Base-by-base conservation (phyloP, 139 green algal genomes). In the Asterochloris erici region DNA sequence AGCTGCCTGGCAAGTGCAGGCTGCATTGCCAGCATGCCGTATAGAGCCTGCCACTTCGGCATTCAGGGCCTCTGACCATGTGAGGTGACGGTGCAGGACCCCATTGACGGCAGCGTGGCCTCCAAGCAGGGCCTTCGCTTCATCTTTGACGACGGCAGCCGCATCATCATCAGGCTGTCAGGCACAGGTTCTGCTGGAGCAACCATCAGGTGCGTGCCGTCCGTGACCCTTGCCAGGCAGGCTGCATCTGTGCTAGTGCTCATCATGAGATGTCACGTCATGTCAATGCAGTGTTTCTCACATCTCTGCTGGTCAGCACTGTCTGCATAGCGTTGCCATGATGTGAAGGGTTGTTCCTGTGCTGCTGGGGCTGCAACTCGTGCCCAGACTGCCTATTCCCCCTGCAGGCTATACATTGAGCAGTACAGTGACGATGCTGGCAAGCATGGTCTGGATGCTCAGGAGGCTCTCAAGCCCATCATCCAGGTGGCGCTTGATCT, bases 391-490 rank as follows among this genome's bases (percentile, higher is more conserved):
- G 66, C 21, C 17, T 4, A 12, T 24, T 2, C 26, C 24, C 24
- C 23, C 81, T 95, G 98, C 82, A 92, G 97, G 19, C 64, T 99
- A 89, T 99, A 99, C 93, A 96, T 99, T 83, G 97, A 99, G 94
- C 92, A 98, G 86, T 99, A 98, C 92, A 94, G 91, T 68, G 81
- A 88, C 21, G 95, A 99, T 81, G 66, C 81, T 14, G 81, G 89
- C 69, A 94, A 92, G 83, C 93, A 96, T 77, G 90, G 90, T 62
- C 82, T 90, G 74, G 96, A 99, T 77, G 92, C 97, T 14, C 92
- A 98, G 85, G 92, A 93, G 4, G 92, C 90, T 14, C 90, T 97
- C 11, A 84, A 82, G 74, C 75, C 77, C 63, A 94, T 97, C 84
- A 95, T 96, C 81, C 79, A 91, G 60, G 81, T 95, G 17, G 97